Conservation (phyloP, 768 basidiomycete species). For the Lyophyllum atratum region DNA sequence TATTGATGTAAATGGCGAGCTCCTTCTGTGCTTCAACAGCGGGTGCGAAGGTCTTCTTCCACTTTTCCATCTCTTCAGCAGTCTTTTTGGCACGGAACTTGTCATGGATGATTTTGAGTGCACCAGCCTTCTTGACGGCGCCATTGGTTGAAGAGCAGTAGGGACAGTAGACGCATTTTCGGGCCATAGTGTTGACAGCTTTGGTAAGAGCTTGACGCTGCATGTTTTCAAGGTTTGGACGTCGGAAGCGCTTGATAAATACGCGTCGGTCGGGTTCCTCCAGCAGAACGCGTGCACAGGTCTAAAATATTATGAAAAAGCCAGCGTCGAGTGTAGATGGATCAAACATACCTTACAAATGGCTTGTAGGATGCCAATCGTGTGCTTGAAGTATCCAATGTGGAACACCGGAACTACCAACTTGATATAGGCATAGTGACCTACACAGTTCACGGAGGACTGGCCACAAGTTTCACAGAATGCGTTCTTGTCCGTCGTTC, state of each 20-base stretch:
- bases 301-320: slow-evolving; percentile 41
- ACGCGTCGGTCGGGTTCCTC: slow-evolving; percentile 83
- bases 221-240: slow-evolving; percentile 89
- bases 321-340: background rate
- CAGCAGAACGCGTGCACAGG: slow-evolving; percentile 89
- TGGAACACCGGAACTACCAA: slow-evolving; percentile 96
- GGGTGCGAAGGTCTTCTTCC: slow-evolving; percentile 77
- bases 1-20: slow-evolving; percentile 79
- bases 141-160: slow-evolving; percentile 95
- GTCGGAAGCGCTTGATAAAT: slow-evolving; percentile 89
- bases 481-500: slow-evolving; percentile 90
- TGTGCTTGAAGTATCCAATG: slow-evolving; percentile 97
- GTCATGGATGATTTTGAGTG: slow-evolving; percentile 96
- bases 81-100: slow-evolving; percentile 96
- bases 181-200: slow-evolving; percentile 80
- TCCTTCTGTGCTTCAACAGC: slow-evolving; percentile 90
- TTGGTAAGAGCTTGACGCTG: slow-evolving; percentile 83
- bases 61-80: slow-evolving; percentile 84
- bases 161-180: slow-evolving; percentile 90
- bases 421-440: slow-evolving; percentile 99
- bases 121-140: slow-evolving; percentile 92
- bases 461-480: slow-evolving; percentile 96
- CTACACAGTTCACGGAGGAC: slow-evolving; percentile 91
- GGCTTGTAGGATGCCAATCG: slow-evolving; percentile 88
- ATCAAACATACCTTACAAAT: slow-evolving; percentile 86